These are phyloP conservation scores for Phytopythium chamaehyphon DNA, from an alignment of 352 stramenopile genomes.

Conservation along the genomic window DNA sequence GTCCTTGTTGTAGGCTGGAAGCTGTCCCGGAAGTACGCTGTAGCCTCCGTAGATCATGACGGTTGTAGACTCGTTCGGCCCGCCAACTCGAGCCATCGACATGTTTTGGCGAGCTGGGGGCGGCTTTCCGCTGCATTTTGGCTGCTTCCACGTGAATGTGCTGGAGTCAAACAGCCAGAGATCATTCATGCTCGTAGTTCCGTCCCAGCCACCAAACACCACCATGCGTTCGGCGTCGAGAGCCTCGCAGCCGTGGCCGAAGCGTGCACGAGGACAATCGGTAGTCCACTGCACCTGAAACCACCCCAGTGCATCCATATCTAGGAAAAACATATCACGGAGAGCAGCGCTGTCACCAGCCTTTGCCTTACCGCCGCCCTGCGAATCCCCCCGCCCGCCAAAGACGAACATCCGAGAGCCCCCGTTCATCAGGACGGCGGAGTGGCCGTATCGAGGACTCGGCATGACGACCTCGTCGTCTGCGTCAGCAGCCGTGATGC, in stretches of 20 bases:
- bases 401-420: slow-evolving; percentile 76
- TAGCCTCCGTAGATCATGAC: slow-evolving; percentile 84
- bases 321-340: slow-evolving; percentile 88
- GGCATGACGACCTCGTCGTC: slow-evolving; percentile 47
- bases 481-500: slow-evolving; percentile 8
- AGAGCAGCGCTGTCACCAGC: slow-evolving; percentile 27
- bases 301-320: slow-evolving; percentile 81
- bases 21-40: slow-evolving; percentile 31
- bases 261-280: slow-evolving; percentile 67
- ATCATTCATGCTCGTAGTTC: slow-evolving; percentile 69
- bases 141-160: slow-evolving; percentile 71
- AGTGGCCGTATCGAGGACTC: slow-evolving; percentile 83
- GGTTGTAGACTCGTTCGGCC: slow-evolving; percentile 4
- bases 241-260: slow-evolving; percentile 54
- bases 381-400: slow-evolving; percentile 47
- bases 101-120: slow-evolving; percentile 73
- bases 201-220: slow-evolving; percentile 88
- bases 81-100: slow-evolving; percentile 36
- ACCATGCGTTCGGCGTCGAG: slow-evolving; percentile 78
- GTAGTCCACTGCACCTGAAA: slow-evolving; percentile 84
- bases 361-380: slow-evolving; percentile 1
- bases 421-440: slow-evolving; percentile 62
- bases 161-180: slow-evolving; percentile 69
- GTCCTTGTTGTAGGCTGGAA: slow-evolving; percentile 77
- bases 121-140: slow-evolving; percentile 53